phyloP scores from a whole-genome alignment of 2,329 filamentous ascomycete genomes.

The Neonectria sp. region DNA sequence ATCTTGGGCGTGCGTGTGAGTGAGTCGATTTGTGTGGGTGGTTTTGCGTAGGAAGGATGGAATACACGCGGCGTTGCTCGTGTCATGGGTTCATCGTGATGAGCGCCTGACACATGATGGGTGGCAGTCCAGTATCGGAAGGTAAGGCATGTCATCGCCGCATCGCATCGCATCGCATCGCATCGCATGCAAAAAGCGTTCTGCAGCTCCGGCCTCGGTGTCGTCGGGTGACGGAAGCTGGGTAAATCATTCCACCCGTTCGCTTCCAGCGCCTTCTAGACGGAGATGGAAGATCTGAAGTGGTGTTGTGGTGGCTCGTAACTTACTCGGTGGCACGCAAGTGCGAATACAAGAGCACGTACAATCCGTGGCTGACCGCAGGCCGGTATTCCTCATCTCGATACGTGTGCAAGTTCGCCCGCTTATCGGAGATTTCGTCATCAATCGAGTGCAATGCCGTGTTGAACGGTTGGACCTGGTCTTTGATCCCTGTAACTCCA shows the following conservation, averaged over 20 bases:
- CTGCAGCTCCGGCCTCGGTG: not conserved
- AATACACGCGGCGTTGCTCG: constrained; percentile 6
- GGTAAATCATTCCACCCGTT: constrained; percentile 12
- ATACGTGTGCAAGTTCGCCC: constrained; percentile 33
- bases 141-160: constrained; percentile 16
- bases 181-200: constrained; percentile 4
- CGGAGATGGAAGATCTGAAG: not conserved
- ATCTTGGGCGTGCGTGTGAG: constrained; percentile 3
- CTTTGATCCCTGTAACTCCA: constrained; percentile 25
- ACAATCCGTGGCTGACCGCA: not conserved
- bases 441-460: constrained; percentile 33
- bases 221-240: constrained; percentile 14
- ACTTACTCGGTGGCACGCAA: constrained; percentile 4
- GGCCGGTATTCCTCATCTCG: constrained; percentile 28
- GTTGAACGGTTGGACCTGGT: constrained; percentile 18
- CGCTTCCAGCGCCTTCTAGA: constrained; percentile 11
- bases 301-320: not conserved
- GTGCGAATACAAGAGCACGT: constrained; percentile 17
- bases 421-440: constrained; percentile 49
- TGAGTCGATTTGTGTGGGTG: constrained; percentile 6
- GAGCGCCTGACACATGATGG: constrained; percentile 31
- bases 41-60: constrained; percentile 10
- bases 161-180: not conserved
- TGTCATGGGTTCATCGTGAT: constrained; percentile 25
- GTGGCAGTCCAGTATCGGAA: constrained; percentile 17